Evolutionary conservation across 2,329 filamentous ascomycete genomes (phyloP), one percentile per base, ranked within the genome.

Genomic region (Penicillium polonicum): DNA sequence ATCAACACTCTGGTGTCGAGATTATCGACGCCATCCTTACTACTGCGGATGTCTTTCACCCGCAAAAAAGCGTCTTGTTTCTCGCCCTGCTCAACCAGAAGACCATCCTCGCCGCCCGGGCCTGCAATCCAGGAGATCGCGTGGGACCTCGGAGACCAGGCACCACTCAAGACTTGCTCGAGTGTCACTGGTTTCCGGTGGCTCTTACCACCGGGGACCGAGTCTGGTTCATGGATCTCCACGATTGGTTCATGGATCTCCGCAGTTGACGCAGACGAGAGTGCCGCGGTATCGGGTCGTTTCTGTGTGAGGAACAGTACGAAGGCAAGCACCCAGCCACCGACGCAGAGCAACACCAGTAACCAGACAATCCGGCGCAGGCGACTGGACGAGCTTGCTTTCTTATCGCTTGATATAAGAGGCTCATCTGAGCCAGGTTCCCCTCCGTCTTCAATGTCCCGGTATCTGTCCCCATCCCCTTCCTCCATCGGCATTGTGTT

Each of bases 11-110:
- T 87, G 53, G 85, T 83, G 50, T 82, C 78, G 43, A 79, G 75
- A 6, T 79, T 74, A 3, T 77, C 76, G 3, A 70, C 71, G 3
- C 76, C 71, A 8, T 75, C 71, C 45, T 82, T 79, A 56, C 82
- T 78, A 49, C 81, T 82, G 57, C 87, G 85, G 52, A 99, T 88
- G 73, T 97, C 91, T 71, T 96, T 89, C 0, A 97, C 90, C 2
- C 94, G 85, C 53, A 99, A 78, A 67, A 88, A 97, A 58, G 88
- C 87, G 67, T 90, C 85, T 1, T 73, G 68, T 25, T 53, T 83
- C 50, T 82, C 86, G 27, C 72, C 72, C 68, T 84, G 82, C 74
- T 96, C 89, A 21, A 99, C 83, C 63, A 99, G 74, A 58, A 97
- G 74, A 1, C 94, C 94, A 71, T 99, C 94, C 63, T 80, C 76